These are phyloP conservation scores for Rhodotorula sp. DNA, from an alignment of 1,284 basidiomycete genomes.

Conservation along the genomic window DNA sequence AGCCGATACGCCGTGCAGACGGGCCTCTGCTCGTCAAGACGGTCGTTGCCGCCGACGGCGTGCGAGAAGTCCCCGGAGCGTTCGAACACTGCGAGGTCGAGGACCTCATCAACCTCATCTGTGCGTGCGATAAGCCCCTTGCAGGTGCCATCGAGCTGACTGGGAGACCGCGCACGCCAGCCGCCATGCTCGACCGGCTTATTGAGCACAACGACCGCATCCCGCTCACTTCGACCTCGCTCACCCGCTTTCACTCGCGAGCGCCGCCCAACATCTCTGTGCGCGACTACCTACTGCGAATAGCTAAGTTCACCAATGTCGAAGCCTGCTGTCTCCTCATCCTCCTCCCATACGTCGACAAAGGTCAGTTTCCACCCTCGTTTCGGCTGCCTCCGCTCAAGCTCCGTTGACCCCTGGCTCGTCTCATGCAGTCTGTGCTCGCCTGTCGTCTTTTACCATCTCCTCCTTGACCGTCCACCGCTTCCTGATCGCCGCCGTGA, in stretches of 20 bases:
- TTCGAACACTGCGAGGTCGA: conserved; percentile 61
- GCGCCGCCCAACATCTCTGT: conserved; percentile 80
- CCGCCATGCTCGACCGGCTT: conserved; percentile 89
- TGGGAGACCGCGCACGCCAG: conserved; percentile 52
- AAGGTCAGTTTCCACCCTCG: conserved; percentile 48
- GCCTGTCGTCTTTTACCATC: conserved; percentile 81
- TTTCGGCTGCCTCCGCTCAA: not conserved
- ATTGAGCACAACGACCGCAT: conserved; percentile 92
- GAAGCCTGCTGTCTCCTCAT: conserved; percentile 90
- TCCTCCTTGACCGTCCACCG: conserved; percentile 93
- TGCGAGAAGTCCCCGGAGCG: conserved; percentile 34
- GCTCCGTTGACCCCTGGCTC: not conserved
- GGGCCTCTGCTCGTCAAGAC: conserved; percentile 33
- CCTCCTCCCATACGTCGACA: conserved; percentile 89
- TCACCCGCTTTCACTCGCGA: conserved; percentile 91
- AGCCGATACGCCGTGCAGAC: conserved; percentile 11
- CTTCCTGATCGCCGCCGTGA: conserved; percentile 85
- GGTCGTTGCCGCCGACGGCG: conserved; percentile 29
- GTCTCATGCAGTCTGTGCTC: conserved; percentile 60
- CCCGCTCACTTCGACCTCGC: conserved; percentile 73
- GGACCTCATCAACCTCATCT: conserved; percentile 78
- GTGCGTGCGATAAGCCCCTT: conserved; percentile 55
- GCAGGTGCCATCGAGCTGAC: conserved; percentile 20
- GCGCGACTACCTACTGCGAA: conserved; percentile 84
- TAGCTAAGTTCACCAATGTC: conserved; percentile 87